Percentiles rank a stretch among this genome's conserved stretches.
Evolutionary conservation across 2,329 filamentous ascomycete species (phyloP).

Genomic region (Drechslera avenae): DNA sequence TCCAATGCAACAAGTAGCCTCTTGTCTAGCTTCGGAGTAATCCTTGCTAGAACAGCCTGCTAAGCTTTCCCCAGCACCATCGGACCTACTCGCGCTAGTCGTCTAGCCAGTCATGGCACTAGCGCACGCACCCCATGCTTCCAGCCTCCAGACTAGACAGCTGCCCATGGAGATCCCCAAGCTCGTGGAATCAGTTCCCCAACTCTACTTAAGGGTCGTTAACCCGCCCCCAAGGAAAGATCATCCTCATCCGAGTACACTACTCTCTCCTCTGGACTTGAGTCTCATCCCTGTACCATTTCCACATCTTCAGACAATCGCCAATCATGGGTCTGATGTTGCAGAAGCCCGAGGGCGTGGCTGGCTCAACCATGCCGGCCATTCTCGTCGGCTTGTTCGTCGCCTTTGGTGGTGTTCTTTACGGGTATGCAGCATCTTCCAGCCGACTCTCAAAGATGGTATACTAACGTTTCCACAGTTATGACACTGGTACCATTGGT

Average conservation of each 20-base stretch:
- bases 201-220: conserved; percentile 29
- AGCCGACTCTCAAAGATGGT: background rate
- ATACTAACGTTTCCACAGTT: conserved; percentile 29
- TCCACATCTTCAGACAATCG: conserved; percentile 11
- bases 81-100: conserved; percentile 22
- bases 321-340: conserved; percentile 47
- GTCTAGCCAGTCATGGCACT: conserved; percentile 20
- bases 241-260: conserved; percentile 15
- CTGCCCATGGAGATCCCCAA: conserved; percentile 30
- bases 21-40: conserved; percentile 16
- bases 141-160: conserved; percentile 26
- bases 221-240: conserved; percentile 9
- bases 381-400: conserved; percentile 52
- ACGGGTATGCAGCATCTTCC: conserved; percentile 38
- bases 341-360: conserved; percentile 75
- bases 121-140: conserved; percentile 28
- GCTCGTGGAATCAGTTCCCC: conserved; percentile 20
- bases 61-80: conserved; percentile 14
- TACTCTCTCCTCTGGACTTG: conserved; percentile 2
- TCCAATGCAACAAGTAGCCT: conserved; percentile 14
- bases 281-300: conserved; percentile 6
- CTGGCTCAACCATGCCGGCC: conserved; percentile 57
- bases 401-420: conserved; percentile 53
- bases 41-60: conserved; percentile 5
- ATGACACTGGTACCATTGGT: conserved; percentile 48